A percentile compares a stretch with the other conserved stretches of the same genome.
These are phyloP conservation scores for Limonium bicolor DNA, from an alignment of 148 eudicot species.

Conservation along the genomic window DNA sequence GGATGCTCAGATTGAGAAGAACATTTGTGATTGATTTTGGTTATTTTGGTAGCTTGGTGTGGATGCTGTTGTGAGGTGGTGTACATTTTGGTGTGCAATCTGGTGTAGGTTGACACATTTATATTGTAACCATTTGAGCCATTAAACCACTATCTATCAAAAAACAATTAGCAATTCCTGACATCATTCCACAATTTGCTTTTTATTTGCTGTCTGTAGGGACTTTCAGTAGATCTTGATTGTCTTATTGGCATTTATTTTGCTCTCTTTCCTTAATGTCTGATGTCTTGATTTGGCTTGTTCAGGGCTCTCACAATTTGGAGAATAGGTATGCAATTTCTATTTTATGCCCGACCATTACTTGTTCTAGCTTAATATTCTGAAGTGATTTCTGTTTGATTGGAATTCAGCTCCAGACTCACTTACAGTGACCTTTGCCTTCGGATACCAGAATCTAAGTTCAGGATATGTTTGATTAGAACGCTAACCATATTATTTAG, in stretches of 20 bases:
- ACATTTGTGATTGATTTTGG: too few relatives aligned
- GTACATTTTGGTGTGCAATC: too few relatives aligned
- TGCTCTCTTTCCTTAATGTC: conserved; percentile 6
- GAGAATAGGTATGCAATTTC: conserved; percentile 37
- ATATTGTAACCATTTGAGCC: too few relatives aligned
- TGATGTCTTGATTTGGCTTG: conserved; percentile 37
- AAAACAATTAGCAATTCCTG: too few relatives aligned
- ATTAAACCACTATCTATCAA: too few relatives aligned
- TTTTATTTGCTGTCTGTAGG: too few relatives aligned
- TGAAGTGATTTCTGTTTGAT: conserved; percentile 15
- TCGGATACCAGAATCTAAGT: conserved; percentile 85
- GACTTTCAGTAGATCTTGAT: conserved; percentile 4
- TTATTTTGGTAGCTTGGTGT: too few relatives aligned
- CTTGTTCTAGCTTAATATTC: conserved; percentile 7
- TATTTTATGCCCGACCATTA: conserved; percentile 1
- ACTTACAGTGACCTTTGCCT: conserved; percentile 94
- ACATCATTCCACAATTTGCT: too few relatives aligned
- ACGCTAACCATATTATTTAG: conserved; percentile 71
- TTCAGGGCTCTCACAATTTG: conserved; percentile 25
- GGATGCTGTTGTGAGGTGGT: too few relatives aligned
- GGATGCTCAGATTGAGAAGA: too few relatives aligned
- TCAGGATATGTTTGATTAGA: conserved; percentile 66
- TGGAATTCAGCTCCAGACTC: conserved; percentile 41
- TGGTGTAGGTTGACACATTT: too few relatives aligned
- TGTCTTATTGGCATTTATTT: conserved; percentile 6